Base-by-base conservation (phyloP, 257 asterid species). In the Solanum ossicruentum region DNA sequence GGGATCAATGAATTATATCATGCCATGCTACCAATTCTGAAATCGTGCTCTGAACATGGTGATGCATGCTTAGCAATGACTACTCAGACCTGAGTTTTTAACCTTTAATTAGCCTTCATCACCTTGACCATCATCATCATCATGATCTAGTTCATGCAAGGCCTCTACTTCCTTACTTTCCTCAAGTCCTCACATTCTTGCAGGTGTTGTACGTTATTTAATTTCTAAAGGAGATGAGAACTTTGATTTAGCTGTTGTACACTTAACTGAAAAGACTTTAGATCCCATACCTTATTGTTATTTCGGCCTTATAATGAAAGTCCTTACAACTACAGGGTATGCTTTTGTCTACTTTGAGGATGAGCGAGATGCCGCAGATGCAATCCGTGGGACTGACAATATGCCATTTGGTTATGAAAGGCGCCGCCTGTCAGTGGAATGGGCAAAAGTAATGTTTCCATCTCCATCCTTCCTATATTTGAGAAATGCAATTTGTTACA, bases 301-400 rank as follows among this genome's bases (percentile, higher is more conserved):
- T 65, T 71, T 71, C 57, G 3, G 71, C 86, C 93, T 92, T 84
- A 90, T 77, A 47, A 45, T 49, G 92, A n/a, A 58, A 58, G 73
- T 51, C 56, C 81, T 67, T 52, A 41, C 55, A 51, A 82, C 79
- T 88, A 86, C 93, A 96, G 98, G 98, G 21, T 96, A 93, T 89
- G 98, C 99, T 52, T 96, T 96, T 86, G 97, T 96, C 63, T 96
- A 96, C 82, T 93, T 91, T 86, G 98, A 94, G 89, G 98, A 96
- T 86, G 99, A 93, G 83, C 97, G 94, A 67, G 98, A 96, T 88
- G 98, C 95, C 12, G 97, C 93, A 81, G 98, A 93, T 91, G 98
- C 98, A 23, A 93, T 96, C 84, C 93, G 93, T 41, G 89, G 90
- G 83, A 89, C 94, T 78, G 95, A 96, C 86, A 90, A 88, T 83